Evolutionary conservation across 208 protist genomes (phyloP).

Genomic region (Trichomonas gallinae): DNA sequence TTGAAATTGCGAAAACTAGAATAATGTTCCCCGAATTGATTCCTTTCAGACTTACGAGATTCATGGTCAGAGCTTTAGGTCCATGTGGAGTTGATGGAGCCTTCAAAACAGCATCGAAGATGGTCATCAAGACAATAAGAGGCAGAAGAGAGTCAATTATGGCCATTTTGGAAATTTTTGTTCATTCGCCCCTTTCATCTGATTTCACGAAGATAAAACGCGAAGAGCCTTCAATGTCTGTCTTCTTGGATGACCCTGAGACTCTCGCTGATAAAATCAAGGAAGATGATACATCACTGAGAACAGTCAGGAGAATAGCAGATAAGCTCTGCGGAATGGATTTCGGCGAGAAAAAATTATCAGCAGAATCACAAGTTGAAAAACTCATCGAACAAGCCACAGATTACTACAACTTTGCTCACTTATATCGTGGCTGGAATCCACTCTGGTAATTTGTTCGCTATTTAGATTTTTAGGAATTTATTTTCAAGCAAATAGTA

Average conservation of each 20-base stretch:
- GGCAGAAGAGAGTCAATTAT: neutral
- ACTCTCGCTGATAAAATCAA: neutral
- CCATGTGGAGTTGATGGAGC: neutral
- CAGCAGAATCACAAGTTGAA: neutral
- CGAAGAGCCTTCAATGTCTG: neutral
- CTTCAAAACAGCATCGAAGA: neutral
- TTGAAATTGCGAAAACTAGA: neutral
- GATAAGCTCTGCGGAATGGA: neutral
- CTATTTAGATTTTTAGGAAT: no score
- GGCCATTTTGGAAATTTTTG: neutral
- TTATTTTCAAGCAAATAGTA: no score
- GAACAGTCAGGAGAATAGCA: neutral
- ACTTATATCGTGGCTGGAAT: neutral
- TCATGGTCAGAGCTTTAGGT: neutral
- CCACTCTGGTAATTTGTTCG: neutral
- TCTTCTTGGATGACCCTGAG: neutral
- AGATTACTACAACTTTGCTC: neutral
- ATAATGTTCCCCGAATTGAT: neutral
- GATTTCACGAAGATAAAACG: neutral
- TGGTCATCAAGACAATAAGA: neutral
- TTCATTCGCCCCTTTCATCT: neutral
- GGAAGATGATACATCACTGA: neutral
- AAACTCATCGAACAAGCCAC: neutral
- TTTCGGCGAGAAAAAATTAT: neutral
- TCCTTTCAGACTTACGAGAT: slow-evolving; percentile 19